Evolutionary conservation across 352 stramenopile species (phyloP).

Genomic region (Phytopythium mirpurense): DNA sequence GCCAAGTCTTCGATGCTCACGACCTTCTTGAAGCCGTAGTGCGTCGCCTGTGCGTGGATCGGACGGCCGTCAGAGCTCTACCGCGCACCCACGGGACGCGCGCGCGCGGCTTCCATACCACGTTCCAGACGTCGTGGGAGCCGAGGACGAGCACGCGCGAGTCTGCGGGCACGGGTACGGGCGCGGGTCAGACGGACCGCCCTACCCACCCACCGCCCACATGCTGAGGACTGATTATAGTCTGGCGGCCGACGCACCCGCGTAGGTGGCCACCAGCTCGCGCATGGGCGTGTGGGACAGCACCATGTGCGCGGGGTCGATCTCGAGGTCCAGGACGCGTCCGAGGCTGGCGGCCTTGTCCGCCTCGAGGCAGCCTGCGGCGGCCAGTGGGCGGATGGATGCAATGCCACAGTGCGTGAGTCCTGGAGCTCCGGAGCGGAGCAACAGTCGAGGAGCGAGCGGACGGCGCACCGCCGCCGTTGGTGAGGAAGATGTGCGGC

Average conservation of each 20-base stretch:
- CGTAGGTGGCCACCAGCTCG: constrained; percentile 56
- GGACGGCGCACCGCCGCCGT: constrained; percentile 69
- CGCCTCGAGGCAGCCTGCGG: constrained; percentile 71
- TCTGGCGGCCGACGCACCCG: constrained; percentile 19
- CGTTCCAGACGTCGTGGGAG: constrained; percentile 73
- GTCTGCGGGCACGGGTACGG: constrained; percentile 36
- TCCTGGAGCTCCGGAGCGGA: too few species aligned
- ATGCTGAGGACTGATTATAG: too few species aligned
- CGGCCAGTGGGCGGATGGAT: not conserved
- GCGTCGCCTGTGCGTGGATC: constrained; percentile 18
- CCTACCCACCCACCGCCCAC: too few species aligned
- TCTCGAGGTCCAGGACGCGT: constrained; percentile 46
- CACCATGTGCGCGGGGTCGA: constrained; percentile 73
- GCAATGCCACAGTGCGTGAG: too few species aligned
- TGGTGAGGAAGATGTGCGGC: constrained; percentile 89
- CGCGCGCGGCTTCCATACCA: too few species aligned
- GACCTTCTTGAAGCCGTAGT: constrained; percentile 85
- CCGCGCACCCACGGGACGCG: too few species aligned
- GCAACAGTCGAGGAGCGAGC: too few species aligned
- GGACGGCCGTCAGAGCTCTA: too few species aligned
- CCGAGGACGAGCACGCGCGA: constrained; percentile 85
- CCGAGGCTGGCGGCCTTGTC: constrained; percentile 78
- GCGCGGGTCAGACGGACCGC: too few species aligned
- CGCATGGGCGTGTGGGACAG: constrained; percentile 89
- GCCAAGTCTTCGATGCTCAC: constrained; percentile 68